phyloP scores from a whole-genome alignment of 129 eudicot species.

The Tagetes patula region DNA sequence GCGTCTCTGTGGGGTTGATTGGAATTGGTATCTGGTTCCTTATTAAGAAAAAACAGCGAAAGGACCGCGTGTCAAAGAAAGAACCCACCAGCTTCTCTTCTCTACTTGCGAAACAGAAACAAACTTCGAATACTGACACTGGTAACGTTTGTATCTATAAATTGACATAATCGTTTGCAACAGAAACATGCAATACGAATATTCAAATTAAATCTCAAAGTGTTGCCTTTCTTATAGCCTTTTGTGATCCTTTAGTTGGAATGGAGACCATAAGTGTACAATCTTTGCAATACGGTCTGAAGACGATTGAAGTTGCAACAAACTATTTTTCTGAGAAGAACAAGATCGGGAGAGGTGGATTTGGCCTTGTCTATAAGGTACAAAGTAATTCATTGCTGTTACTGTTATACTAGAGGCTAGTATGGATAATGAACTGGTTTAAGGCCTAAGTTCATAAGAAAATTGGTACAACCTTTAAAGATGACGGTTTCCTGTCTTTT shows the following conservation, averaged over 20 bases:
- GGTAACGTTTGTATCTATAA: conserved; percentile 11
- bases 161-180: not conserved
- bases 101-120: conserved; percentile 25
- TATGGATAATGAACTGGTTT: not conserved
- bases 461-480: not conserved
- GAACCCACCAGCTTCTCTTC: conserved; percentile 26
- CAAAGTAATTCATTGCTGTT: not conserved
- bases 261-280: conserved; percentile 22
- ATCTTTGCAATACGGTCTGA: conserved; percentile 42
- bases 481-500: not conserved
- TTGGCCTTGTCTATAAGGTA: conserved; percentile 50
- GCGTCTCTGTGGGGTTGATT: conserved; percentile 23
- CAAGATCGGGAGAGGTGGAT: conserved; percentile 45
- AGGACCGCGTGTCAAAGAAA: conserved; percentile 16
- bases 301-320: conserved; percentile 34
- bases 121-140: conserved; percentile 20
- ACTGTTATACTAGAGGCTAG: not conserved
- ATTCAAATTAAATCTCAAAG: not conserved
- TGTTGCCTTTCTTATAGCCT: not conserved
- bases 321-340: conserved; percentile 34
- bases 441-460: not conserved
- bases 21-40: conserved; percentile 21
- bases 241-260: conserved; percentile 21
- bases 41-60: not conserved
- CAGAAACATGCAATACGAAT: not conserved